These are phyloP conservation scores for Silene coronaria DNA, from an alignment of 179 eudicot genomes.

Conservation along the genomic window DNA sequence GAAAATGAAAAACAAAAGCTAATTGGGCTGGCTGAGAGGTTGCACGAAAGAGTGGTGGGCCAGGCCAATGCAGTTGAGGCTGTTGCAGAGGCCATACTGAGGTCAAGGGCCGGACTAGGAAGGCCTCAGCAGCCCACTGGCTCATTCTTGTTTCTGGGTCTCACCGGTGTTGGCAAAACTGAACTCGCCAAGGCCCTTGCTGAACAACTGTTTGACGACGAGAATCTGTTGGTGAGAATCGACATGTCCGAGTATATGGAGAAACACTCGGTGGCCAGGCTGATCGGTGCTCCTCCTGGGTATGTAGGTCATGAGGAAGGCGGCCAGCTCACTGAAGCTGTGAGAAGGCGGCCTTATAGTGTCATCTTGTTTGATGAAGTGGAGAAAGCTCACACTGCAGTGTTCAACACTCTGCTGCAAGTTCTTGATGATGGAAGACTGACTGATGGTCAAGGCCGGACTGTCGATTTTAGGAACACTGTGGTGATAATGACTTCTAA, in stretches of 20 bases:
- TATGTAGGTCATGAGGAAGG: conserved; percentile 88
- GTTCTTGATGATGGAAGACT: conserved; percentile 86
- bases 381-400: conserved; percentile 73
- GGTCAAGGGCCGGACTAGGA: conserved; percentile 75
- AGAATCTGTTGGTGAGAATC: conserved; percentile 59
- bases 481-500: conserved; percentile 89
- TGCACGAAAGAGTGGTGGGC: conserved; percentile 70
- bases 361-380: conserved; percentile 78
- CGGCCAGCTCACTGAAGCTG: conserved; percentile 82
- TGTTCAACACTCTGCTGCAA: conserved; percentile 73
- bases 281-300: conserved; percentile 89
- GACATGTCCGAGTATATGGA: conserved; percentile 95
- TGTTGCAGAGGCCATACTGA: conserved; percentile 70
- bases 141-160: conserved; percentile 73
- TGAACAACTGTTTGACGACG: conserved; percentile 72
- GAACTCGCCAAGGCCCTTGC: conserved; percentile 79
- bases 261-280: conserved; percentile 72
- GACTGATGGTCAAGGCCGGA: conserved; percentile 84
- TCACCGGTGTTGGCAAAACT: conserved; percentile 79
- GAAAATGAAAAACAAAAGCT: conserved; percentile 66
- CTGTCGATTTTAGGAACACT: conserved; percentile 74
- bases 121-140: conserved; percentile 79
- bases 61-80: conserved; percentile 61
- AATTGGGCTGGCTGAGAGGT: conserved; percentile 54
- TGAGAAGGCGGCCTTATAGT: conserved; percentile 69